These are phyloP conservation scores for Suillus clintonianus DNA, from an alignment of 768 basidiomycete genomes.

Conservation along the genomic window DNA sequence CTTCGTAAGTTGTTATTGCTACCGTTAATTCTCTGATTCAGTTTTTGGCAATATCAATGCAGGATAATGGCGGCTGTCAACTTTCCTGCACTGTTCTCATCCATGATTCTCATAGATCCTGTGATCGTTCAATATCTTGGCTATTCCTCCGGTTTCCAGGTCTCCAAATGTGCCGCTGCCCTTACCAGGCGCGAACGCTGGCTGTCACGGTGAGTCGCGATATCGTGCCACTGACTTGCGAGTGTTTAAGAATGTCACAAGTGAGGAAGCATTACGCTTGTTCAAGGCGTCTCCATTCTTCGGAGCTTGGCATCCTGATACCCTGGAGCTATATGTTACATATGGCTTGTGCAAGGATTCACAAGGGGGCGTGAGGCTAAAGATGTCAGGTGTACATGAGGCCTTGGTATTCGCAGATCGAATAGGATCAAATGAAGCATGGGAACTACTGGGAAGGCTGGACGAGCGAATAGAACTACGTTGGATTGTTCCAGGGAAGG, in stretches of 20 bases:
- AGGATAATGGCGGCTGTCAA: slow-evolving; percentile 68
- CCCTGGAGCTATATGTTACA: slow-evolving; percentile 61
- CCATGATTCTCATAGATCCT: slow-evolving; percentile 78
- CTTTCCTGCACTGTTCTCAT: slow-evolving; percentile 67
- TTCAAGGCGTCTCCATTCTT: slow-evolving; percentile 69
- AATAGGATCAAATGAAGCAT: slow-evolving; percentile 20
- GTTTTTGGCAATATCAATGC: background rate
- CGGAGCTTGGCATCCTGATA: slow-evolving; percentile 63
- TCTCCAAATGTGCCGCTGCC: slow-evolving; percentile 40
- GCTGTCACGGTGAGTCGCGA: slow-evolving; percentile 51
- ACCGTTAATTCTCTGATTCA: slow-evolving; percentile 1
- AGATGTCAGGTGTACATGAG: slow-evolving; percentile 69
- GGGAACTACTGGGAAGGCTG: slow-evolving; percentile 28
- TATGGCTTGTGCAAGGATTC: slow-evolving; percentile 45
- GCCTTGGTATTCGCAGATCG: slow-evolving; percentile 58
- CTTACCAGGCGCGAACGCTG: slow-evolving; percentile 63
- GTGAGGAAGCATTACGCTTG: slow-evolving; percentile 57
- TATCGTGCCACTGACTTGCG: background rate
- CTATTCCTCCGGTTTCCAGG: background rate
- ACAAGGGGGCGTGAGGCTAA: slow-evolving; percentile 52
- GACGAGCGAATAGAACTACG: slow-evolving; percentile 25
- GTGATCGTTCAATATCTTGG: slow-evolving; percentile 48
- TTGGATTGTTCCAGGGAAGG: slow-evolving; percentile 28
- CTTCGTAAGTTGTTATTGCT: slow-evolving; percentile 50
- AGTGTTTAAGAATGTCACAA: slow-evolving; percentile 19